These are phyloP conservation scores for Noccaea bulbosa DNA, from an alignment of 345 rosid genomes.

Conservation along the genomic window DNA sequence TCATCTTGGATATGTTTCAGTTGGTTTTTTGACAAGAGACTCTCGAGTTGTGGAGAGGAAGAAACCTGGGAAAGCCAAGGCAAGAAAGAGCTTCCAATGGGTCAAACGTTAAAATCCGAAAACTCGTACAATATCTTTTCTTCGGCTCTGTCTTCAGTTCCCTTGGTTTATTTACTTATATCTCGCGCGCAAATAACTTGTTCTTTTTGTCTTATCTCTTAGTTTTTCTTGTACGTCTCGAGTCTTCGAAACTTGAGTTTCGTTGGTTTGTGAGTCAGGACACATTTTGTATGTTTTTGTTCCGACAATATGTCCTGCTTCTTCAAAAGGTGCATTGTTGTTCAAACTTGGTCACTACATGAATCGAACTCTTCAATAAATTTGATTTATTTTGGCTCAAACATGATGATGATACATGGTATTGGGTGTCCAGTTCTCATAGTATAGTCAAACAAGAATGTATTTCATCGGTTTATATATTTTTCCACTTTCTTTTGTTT, in stretches of 20 bases:
- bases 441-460: background rate
- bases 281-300: constrained; percentile 35
- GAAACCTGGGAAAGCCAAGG: constrained; percentile 96
- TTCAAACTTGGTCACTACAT: constrained; percentile 9
- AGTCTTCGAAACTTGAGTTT: constrained; percentile 32
- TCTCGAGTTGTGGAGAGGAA: constrained; percentile 95
- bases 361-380: background rate
- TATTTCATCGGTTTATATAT: background rate
- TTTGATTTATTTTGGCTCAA: background rate
- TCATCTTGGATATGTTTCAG: constrained; percentile 46
- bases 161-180: constrained; percentile 22
- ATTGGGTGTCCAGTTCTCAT: background rate
- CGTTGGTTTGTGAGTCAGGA: constrained; percentile 25
- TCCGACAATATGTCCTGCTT: background rate
- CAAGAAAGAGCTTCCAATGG: constrained; percentile 99
- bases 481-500: background rate
- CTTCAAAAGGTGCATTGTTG: constrained; percentile 22
- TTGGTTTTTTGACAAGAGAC: constrained; percentile 92
- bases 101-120: constrained; percentile 77
- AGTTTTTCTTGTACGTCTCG: constrained; percentile 24
- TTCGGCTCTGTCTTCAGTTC: constrained; percentile 1
- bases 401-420: background rate
- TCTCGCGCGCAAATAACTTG: constrained; percentile 31
- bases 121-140: constrained; percentile 18
- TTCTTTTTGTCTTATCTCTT: constrained; percentile 27